phyloP scores from a whole-genome alignment of 192 early-diverging fungal species.

The Coemansia sp. region DNA sequence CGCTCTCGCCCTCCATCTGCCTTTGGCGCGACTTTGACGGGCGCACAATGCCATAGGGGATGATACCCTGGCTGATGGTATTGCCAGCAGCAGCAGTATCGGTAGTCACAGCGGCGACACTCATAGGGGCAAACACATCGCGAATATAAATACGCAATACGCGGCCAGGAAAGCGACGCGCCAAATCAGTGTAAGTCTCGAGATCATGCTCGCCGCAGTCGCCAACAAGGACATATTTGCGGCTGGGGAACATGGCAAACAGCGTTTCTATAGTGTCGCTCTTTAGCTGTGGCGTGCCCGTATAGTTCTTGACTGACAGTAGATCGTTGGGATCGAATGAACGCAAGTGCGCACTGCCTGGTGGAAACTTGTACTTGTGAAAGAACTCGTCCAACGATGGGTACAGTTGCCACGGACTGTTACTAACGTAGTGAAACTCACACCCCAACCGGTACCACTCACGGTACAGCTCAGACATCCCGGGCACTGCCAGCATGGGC shows the following conservation, averaged over 20 bases:
- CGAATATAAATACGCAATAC: conserved; percentile 89
- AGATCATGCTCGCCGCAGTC: conserved; percentile 91
- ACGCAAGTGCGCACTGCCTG: conserved; percentile 75
- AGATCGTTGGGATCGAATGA: conserved; percentile 66
- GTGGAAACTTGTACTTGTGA: conserved; percentile 71
- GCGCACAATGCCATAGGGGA: conserved; percentile 45
- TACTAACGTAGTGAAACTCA: conserved; percentile 86
- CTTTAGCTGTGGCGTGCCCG: conserved; percentile 59
- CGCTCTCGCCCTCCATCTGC: neutral
- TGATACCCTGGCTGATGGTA: conserved; percentile 13
- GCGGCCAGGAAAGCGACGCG: conserved; percentile 63
- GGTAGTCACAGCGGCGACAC: conserved; percentile 42
- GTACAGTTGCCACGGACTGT: conserved; percentile 83
- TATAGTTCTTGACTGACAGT: conserved; percentile 62
- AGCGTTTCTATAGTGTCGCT: conserved; percentile 58
- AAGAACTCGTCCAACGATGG: conserved; percentile 74
- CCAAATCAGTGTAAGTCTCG: conserved; percentile 78
- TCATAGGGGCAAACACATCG: conserved; percentile 60
- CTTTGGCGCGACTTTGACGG: conserved; percentile 12
- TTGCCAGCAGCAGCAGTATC: conserved; percentile 34
- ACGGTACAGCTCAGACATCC: conserved; percentile 80
- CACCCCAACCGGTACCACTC: conserved; percentile 65
- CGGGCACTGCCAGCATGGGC: conserved; percentile 66
- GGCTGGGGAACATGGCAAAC: conserved; percentile 71
- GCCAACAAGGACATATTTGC: conserved; percentile 88